phyloP scores from a whole-genome alignment of 345 rosid genomes.

The Lepidium africanum region DNA sequence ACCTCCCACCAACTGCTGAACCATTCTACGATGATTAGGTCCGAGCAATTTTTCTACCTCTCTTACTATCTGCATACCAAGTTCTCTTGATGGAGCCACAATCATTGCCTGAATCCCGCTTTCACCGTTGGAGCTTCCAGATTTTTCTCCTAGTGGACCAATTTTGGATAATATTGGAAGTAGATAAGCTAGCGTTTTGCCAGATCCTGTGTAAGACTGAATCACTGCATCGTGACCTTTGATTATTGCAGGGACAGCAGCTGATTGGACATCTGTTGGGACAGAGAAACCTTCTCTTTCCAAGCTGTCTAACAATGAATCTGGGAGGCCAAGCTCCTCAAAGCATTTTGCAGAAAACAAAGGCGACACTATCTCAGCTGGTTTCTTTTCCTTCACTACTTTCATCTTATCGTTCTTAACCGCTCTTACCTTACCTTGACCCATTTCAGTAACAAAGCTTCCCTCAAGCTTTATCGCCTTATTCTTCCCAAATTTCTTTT shows the following conservation, averaged over 20 bases:
- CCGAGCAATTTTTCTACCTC: slow-evolving; percentile 84
- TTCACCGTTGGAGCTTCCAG: slow-evolving; percentile 30
- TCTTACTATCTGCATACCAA: slow-evolving; percentile 95
- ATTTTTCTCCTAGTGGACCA: slow-evolving; percentile 52
- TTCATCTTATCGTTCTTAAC: slow-evolving; percentile 28
- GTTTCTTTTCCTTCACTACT: slow-evolving; percentile 30
- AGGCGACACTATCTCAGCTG: slow-evolving; percentile 43
- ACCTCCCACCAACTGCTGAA: slow-evolving; percentile 97
- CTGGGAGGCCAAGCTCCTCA: slow-evolving; percentile 82
- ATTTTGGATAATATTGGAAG: slow-evolving; percentile 78
- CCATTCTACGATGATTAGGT: slow-evolving; percentile 61
- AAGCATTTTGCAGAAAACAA: slow-evolving; percentile 74
- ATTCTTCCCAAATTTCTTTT: slow-evolving; percentile 18
- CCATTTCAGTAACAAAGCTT: slow-evolving; percentile 22
- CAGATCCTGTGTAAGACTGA: slow-evolving; percentile 91
- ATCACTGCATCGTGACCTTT: slow-evolving; percentile 72
- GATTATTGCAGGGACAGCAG: slow-evolving; percentile 70
- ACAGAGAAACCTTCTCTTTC: slow-evolving; percentile 60
- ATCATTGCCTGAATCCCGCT: slow-evolving; percentile 66
- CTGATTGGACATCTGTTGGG: slow-evolving; percentile 86
- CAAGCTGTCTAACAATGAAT: slow-evolving; percentile 51
- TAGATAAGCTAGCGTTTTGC: slow-evolving; percentile 84
- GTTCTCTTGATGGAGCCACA: slow-evolving; percentile 93
- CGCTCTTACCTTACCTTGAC: slow-evolving; percentile 33
- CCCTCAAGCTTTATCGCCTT: slow-evolving; percentile 26